phyloP scores from a whole-genome alignment of 257 asterid species.

The Echium plantagineum region DNA sequence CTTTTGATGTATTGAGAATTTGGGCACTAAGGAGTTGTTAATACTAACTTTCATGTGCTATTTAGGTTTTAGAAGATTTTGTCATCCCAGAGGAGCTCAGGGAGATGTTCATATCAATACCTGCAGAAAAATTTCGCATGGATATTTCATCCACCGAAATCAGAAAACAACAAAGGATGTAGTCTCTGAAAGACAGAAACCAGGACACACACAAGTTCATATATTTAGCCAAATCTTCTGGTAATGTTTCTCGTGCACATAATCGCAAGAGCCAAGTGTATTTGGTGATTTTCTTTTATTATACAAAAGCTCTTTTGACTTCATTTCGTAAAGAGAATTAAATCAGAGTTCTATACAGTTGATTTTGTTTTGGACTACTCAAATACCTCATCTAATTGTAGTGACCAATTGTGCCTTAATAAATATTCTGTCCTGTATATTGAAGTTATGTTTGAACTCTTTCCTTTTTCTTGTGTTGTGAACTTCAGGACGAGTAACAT shows the following conservation, averaged over 20 bases:
- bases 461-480: no score
- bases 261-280: background rate
- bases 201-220: background rate
- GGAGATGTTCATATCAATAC: slow-evolving; percentile 72
- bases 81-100: slow-evolving; percentile 61
- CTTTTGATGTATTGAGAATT: slow-evolving; percentile 3
- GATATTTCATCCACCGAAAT: slow-evolving; percentile 88
- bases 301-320: background rate
- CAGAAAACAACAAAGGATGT: slow-evolving; percentile 35
- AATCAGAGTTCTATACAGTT: background rate
- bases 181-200: background rate
- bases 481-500: no score
- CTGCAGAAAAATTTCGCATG: slow-evolving; percentile 54
- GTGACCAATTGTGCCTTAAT: no score
- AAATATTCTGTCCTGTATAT: no score
- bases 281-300: background rate
- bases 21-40: slow-evolving; percentile 1
- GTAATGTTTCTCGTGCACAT: background rate
- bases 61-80: slow-evolving; percentile 76
- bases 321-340: background rate
- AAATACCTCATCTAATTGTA: no score
- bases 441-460: no score
- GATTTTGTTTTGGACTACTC: no score
- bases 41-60: slow-evolving; percentile 3
- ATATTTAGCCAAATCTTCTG: background rate